These are phyloP conservation scores for Candida neerlandica DNA, from an alignment of 1,139 yeast genomes.

Conservation along the genomic window DNA sequence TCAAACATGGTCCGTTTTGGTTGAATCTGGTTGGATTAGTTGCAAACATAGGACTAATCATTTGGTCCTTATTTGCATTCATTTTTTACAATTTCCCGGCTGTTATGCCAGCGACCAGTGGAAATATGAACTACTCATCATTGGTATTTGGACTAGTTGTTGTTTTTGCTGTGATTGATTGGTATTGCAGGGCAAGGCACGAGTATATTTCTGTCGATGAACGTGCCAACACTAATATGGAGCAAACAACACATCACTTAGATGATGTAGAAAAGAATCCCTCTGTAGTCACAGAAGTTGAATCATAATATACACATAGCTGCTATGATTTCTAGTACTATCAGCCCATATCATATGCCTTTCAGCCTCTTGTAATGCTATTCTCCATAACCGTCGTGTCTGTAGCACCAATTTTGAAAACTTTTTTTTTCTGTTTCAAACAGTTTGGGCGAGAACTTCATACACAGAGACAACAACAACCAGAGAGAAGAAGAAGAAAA, in stretches of 20 bases:
- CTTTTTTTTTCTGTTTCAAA: neutral
- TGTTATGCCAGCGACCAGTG: conserved; percentile 47
- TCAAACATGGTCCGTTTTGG: conserved; percentile 54
- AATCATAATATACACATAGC: neutral
- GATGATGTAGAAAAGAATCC: neutral
- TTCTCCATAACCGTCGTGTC: neutral
- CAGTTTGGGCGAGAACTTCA: neutral
- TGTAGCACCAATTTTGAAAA: neutral
- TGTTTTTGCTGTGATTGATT: conserved; percentile 35
- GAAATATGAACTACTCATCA: conserved; percentile 49
- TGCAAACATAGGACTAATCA: conserved; percentile 10
- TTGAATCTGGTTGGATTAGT: conserved; percentile 30
- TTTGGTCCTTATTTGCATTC: conserved; percentile 45
- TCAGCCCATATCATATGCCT: no score
- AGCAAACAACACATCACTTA: conserved; percentile 20
- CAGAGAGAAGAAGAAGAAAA: neutral
- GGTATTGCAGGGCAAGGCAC: conserved; percentile 41
- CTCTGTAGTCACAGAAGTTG: neutral
- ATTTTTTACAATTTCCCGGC: conserved; percentile 48
- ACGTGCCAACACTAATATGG: conserved; percentile 25
- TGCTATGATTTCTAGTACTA: no score
- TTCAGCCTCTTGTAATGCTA: no score
- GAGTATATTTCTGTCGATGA: conserved; percentile 29
- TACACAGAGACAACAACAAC: neutral
- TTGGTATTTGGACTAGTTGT: conserved; percentile 42